Conservation (phyloP, 257 asterid species). For the Solanum pennellii region DNA sequence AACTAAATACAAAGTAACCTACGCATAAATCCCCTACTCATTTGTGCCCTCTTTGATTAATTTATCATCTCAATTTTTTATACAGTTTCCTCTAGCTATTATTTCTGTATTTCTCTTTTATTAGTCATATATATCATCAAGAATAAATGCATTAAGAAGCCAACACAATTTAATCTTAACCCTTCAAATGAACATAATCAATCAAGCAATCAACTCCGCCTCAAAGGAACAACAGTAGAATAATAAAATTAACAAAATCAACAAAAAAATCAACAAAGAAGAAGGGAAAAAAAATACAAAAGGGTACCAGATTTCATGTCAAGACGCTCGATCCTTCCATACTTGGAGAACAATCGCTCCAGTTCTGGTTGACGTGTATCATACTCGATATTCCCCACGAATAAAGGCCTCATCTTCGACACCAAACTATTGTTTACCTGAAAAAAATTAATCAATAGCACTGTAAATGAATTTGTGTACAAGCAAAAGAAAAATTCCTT, state of each 20-base stretch:
- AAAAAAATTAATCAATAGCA: not conserved
- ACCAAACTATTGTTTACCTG: not conserved
- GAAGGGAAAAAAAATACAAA: not conserved
- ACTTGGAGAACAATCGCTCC: conserved; percentile 74
- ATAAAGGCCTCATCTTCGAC: conserved; percentile 54
- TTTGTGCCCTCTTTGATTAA: not conserved
- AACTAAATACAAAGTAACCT: not conserved
- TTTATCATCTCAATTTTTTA: not conserved
- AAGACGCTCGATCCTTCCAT: conserved; percentile 73
- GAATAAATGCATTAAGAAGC: not conserved
- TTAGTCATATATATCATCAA: not conserved
- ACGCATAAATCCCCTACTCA: not conserved
- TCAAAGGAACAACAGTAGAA: not conserved
- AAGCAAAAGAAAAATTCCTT: not conserved
- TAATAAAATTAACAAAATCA: not conserved
- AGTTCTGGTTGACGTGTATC: conserved; percentile 81
- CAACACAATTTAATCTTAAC: not conserved
- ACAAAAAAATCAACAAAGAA: not conserved
- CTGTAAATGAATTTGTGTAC: not conserved
- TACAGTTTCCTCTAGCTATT: not conserved
- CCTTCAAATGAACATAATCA: not conserved
- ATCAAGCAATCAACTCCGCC: not conserved
- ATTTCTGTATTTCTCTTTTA: not conserved
- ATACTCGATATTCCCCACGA: conserved; percentile 77
- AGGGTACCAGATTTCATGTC: conserved; percentile 82